Conservation (phyloP, 768 basidiomycete species). For the Grammothele lineata region DNA sequence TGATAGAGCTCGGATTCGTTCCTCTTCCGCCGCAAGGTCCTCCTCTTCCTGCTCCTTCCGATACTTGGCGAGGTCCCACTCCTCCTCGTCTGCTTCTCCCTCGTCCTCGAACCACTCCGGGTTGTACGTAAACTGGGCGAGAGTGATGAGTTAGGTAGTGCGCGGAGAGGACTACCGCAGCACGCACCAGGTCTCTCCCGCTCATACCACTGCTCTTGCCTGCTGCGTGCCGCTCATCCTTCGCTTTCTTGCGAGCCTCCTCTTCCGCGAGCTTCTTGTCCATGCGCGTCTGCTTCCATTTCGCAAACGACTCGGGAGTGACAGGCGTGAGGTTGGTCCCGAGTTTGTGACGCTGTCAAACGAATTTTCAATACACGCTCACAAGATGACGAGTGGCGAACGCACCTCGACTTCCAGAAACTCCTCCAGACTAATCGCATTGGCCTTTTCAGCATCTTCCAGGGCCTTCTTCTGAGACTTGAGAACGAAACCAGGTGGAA, state of each 20-base stretch:
- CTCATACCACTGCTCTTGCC: slow-evolving; percentile 94
- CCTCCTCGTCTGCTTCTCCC: slow-evolving; percentile 45
- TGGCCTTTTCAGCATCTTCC: slow-evolving; percentile 88
- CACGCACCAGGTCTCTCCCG: slow-evolving; percentile 83
- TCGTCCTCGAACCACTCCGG: slow-evolving; percentile 91
- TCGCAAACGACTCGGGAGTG: slow-evolving; percentile 84
- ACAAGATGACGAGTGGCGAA: background rate
- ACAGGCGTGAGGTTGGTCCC: slow-evolving; percentile 89
- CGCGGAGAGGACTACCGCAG: background rate
- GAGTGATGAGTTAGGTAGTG: background rate
- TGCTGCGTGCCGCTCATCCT: slow-evolving; percentile 74
- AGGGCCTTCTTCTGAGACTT: slow-evolving; percentile 90
- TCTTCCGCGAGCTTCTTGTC: slow-evolving; percentile 92
- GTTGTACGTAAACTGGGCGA: slow-evolving; percentile 86
- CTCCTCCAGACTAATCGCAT: slow-evolving; percentile 89
- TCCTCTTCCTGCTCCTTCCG: slow-evolving; percentile 59
- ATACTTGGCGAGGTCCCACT: slow-evolving; percentile 52
- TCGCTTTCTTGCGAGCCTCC: slow-evolving; percentile 77
- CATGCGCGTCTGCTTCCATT: slow-evolving; percentile 94
- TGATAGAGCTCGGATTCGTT: slow-evolving; percentile 43
- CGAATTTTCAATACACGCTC: background rate
- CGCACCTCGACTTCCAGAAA: slow-evolving; percentile 95
- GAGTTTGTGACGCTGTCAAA: slow-evolving; percentile 86
- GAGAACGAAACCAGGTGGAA: slow-evolving; percentile 94
- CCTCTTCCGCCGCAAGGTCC: slow-evolving; percentile 49